Conservation (phyloP, 495 filamentous ascomycete genomes). For the Penicillium psychrofluorescens region DNA sequence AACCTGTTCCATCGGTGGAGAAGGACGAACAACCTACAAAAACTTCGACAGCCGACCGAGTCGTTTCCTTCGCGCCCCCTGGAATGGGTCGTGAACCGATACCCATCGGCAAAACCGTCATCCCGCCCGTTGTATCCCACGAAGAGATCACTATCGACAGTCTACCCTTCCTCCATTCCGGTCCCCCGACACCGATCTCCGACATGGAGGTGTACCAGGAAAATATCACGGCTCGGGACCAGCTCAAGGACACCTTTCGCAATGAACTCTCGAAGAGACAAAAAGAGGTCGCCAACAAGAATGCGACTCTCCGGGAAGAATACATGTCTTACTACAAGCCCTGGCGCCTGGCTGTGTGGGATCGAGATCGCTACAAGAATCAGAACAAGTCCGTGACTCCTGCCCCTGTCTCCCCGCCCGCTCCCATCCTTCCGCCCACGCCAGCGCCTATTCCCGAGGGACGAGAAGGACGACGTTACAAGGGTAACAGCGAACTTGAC, state of each 20-base stretch:
- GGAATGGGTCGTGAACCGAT: constrained; percentile 1
- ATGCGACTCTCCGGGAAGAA: constrained; percentile 32
- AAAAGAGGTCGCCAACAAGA: constrained; percentile 35
- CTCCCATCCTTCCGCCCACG: constrained; percentile 25
- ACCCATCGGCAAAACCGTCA: constrained; percentile 4
- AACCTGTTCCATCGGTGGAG: constrained; percentile 9
- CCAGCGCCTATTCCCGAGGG: constrained; percentile 45
- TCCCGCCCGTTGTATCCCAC: constrained; percentile 2
- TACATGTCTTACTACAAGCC: constrained; percentile 38
- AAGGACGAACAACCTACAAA: background rate
- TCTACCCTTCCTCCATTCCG: constrained; percentile 42
- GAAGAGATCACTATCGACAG: constrained; percentile 25
- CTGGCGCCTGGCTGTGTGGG: constrained; percentile 43
- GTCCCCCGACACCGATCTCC: constrained; percentile 43
- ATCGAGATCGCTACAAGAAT: constrained; percentile 57
- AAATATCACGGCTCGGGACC: constrained; percentile 26
- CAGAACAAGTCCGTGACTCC: constrained; percentile 37
- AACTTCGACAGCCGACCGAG: constrained; percentile 2
- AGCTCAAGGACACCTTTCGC: constrained; percentile 26
- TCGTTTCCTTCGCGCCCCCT: constrained; percentile 8
- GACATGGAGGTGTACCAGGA: constrained; percentile 43
- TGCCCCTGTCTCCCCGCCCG: constrained; percentile 44
- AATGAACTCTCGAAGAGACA: constrained; percentile 30
- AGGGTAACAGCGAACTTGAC: constrained; percentile 67
- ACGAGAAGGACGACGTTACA: constrained; percentile 53